Base-by-base conservation (phyloP, 2,329 filamentous ascomycete species). In the Fusarium euwallaceae region DNA sequence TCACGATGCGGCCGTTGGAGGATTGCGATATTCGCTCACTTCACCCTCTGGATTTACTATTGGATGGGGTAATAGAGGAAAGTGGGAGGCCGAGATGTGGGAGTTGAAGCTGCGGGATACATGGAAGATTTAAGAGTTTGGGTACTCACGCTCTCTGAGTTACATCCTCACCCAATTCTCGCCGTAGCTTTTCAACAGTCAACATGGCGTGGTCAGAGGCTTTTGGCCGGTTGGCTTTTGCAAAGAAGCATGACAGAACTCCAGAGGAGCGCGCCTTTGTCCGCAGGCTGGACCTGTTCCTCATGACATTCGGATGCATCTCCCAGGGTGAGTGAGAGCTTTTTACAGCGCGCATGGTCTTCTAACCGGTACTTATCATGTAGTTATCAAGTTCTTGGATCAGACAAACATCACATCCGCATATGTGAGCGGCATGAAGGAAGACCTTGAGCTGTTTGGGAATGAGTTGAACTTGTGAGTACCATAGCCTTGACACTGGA, bases 1-100 rank as follows among this genome's bases (percentile, higher is more conserved):
- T 53, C 24, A 29, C 48, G 48, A 53, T 53, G 48, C 48, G 48
- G 48, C 48, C 48, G 48, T 53, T 53, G 48, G 6, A 53, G 17
- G 17, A 53, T 53, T 7, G 6, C 27, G 48, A 53, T 53, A 32
- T 53, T 53, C 24, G 10, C 48, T n/a, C 48, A 29, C 9, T 53
- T 53, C 48, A 53, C 32, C 24, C 24, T 17, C 10, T 17, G 27
- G 17, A 29, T 29, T 29, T 53, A 2, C 27, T 32, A 53, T 53
- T 53, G 48, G 48, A 14, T n/a, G 27, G 48, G 48, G 48, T 53
- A 53, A 20, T 24, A 53, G 24, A 5, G 10, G 1, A 29, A 29
- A 53, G 48, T 32, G 48, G 48, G 48, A 53, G 48, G 2, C 48
- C 48, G 48, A 53, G 48, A 53, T 53, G 48, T 53, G 48, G 48